Conservation (phyloP, 257 asterid genomes). For the Euphrasia confusa region DNA sequence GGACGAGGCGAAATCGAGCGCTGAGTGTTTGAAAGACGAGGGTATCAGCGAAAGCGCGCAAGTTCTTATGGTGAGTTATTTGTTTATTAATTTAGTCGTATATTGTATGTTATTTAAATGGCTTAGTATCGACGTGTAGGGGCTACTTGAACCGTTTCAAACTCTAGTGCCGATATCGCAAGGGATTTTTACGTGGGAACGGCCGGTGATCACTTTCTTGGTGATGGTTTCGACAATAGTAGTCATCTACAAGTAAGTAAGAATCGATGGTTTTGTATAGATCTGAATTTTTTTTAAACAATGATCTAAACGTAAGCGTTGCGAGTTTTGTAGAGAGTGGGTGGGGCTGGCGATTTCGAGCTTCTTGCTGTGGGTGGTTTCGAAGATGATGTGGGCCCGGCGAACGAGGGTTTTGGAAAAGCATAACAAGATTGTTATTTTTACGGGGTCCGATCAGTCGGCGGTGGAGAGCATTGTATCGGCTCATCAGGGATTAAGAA, state of each 20-base stretch:
- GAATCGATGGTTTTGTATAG: not conserved
- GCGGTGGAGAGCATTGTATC: constrained; percentile 75
- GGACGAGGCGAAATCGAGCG: constrained; percentile 54
- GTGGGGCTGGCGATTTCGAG: constrained; percentile 58
- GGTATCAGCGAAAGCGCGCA: constrained; percentile 72
- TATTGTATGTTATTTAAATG: not conserved
- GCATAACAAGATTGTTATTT: constrained; percentile 47
- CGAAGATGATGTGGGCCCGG: constrained; percentile 43
- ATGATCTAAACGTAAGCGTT: not conserved
- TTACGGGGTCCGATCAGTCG: constrained; percentile 56
- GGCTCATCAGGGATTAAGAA: constrained; percentile 74
- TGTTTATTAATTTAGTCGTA: too few species aligned
- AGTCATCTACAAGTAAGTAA: constrained; percentile 61
- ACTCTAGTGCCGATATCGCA: constrained; percentile 32
- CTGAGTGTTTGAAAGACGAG: constrained; percentile 62
- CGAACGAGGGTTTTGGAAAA: constrained; percentile 25
- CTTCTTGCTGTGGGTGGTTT: constrained; percentile 44
- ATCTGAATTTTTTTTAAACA: not conserved
- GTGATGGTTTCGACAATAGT: constrained; percentile 33
- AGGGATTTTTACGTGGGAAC: constrained; percentile 55
- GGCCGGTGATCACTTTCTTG: constrained; percentile 38
- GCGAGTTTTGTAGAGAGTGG: constrained; percentile 53
- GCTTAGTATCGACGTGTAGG: constrained; percentile 34
- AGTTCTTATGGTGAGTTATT: constrained; percentile 58
- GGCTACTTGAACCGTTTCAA: constrained; percentile 48